A percentile compares a stretch with the other conserved stretches of the same genome.
These are phyloP conservation scores for Paspalum notatum DNA, from an alignment of 176 grass and related monocot species.

Conservation along the genomic window DNA sequence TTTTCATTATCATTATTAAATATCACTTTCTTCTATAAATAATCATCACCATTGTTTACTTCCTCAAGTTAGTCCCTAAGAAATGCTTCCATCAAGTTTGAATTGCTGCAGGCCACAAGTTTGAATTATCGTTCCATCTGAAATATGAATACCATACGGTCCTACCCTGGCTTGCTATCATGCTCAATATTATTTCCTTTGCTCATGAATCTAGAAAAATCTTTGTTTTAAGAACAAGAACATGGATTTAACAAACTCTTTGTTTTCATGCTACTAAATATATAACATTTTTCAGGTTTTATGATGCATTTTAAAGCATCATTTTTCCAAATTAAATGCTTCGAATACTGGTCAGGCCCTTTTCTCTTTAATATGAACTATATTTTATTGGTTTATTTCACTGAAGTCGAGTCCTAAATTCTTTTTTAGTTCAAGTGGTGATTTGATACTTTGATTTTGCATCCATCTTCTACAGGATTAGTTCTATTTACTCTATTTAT, in stretches of 20 bases:
- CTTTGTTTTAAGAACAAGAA: neutral
- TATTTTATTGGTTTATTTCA: too few species aligned
- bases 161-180: neutral
- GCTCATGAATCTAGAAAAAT: neutral
- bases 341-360: too few species aligned
- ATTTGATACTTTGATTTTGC: too few species aligned
- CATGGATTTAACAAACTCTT: neutral
- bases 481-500: too few species aligned
- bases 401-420: too few species aligned
- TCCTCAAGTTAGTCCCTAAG: neutral
- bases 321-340: too few species aligned
- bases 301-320: too few species aligned
- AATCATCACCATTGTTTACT: neutral
- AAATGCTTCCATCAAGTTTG: neutral
- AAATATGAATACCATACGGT: neutral
- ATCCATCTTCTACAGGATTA: too few species aligned
- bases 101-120: neutral
- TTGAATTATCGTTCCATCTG: neutral
- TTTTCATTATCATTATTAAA: neutral
- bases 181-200: neutral
- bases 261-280: neutral
- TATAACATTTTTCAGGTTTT: constrained; percentile 25
- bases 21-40: neutral
- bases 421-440: too few species aligned
- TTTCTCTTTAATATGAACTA: too few species aligned